Conservation (phyloP, 495 filamentous ascomycete species). For the Aspergillus steynii region DNA sequence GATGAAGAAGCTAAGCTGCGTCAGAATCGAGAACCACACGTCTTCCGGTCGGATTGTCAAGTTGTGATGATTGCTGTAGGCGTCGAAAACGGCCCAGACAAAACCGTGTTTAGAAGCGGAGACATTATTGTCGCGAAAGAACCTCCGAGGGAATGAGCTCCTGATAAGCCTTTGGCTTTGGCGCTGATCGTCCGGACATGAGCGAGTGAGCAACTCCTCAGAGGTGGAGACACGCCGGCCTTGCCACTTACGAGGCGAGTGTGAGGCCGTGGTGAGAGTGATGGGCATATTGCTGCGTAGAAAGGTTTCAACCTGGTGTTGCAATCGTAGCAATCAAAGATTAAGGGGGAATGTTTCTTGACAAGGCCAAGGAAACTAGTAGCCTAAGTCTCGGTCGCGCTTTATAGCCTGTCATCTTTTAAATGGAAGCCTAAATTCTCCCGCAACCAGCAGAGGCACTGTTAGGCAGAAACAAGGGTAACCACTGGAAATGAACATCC, state of each 20-base stretch:
- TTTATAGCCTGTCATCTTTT: no score
- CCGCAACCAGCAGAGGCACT: no score
- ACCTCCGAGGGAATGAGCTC: conserved; percentile 4
- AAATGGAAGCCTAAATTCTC: no score
- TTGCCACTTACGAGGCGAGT: conserved; percentile 7
- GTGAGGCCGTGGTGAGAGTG: conserved; percentile 13
- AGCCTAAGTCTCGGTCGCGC: no score
- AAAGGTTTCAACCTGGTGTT: no score
- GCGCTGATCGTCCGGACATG: not conserved
- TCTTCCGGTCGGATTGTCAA: conserved; percentile 61
- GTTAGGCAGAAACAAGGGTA: no score
- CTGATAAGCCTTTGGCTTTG: conserved; percentile 8
- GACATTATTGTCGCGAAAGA: conserved; percentile 7
- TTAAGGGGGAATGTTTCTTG: no score
- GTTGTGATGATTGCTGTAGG: conserved; percentile 56
- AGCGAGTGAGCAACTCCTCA: conserved; percentile 1
- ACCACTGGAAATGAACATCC: no score
- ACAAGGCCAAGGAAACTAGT: no score
- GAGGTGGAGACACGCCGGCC: not conserved
- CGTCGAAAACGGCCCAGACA: conserved; percentile 48
- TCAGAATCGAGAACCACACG: conserved; percentile 59
- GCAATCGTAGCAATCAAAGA: no score
- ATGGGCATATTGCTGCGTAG: conserved; percentile 19
- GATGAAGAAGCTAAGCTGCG: conserved; percentile 55
- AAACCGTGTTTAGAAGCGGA: conserved; percentile 50